Conservation (phyloP, 2,329 filamentous ascomycete genomes). For the Ampelomyces quisqualis region DNA sequence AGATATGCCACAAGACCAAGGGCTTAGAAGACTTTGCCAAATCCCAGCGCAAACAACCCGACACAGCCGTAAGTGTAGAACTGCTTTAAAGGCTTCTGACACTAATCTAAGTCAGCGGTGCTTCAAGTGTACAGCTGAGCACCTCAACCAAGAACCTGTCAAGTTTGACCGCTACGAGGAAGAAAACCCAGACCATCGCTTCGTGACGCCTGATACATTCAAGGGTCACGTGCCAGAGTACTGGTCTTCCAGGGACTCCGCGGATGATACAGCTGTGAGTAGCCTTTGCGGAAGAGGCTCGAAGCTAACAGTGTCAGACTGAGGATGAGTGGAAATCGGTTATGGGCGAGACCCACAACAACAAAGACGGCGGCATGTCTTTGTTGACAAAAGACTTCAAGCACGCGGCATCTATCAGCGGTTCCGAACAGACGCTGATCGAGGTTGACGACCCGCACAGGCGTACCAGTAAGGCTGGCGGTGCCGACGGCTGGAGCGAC, state of each 20-base stretch:
- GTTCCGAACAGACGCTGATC: conserved; percentile 20
- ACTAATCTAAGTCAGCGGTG: conserved; percentile 45
- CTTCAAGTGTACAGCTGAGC: conserved; percentile 33
- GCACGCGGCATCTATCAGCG: conserved; percentile 15
- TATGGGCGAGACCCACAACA: conserved; percentile 6
- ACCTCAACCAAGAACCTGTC: conserved; percentile 24
- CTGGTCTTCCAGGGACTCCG: conserved; percentile 13
- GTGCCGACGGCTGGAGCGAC: conserved; percentile 13
- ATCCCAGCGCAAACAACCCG: conserved; percentile 49
- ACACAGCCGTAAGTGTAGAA: conserved; percentile 44
- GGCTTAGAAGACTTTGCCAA: conserved; percentile 54
- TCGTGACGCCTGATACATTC: conserved; percentile 19
- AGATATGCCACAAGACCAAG: conserved; percentile 50
- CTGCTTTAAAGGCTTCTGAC: conserved; percentile 24
- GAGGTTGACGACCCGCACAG: too few relatives aligned
- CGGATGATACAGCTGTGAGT: conserved; percentile 20
- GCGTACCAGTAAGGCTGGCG: background rate
- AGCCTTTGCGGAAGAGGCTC: background rate
- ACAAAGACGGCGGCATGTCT: conserved; percentile 17
- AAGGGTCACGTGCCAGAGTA: conserved; percentile 23
- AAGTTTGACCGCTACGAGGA: conserved; percentile 38
- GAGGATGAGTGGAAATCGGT: conserved; percentile 9
- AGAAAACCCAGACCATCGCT: conserved; percentile 17
- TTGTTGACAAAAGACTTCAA: conserved; percentile 18
- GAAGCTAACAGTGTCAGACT: conserved; percentile 16